Evolutionary conservation across 2,329 filamentous ascomycete species (phyloP).

Genomic region (Aspergillus novofumigatus): DNA sequence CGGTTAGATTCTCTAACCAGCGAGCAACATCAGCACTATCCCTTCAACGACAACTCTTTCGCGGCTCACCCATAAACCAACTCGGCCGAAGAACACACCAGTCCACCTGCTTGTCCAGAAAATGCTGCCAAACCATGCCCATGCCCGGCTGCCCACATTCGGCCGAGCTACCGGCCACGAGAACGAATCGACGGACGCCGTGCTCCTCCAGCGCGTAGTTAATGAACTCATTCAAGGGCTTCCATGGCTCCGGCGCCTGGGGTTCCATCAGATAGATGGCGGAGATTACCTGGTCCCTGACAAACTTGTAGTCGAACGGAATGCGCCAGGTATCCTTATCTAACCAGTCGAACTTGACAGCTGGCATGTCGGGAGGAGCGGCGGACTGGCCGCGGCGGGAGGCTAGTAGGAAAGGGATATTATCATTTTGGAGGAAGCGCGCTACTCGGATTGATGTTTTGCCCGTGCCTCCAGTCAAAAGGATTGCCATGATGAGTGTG

Average conservation of each 20-base stretch:
- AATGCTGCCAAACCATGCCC: slow-evolving; percentile 37
- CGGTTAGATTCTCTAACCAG: slow-evolving; percentile 43
- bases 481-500: slow-evolving; percentile 22
- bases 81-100: slow-evolving; percentile 45
- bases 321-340: slow-evolving; percentile 39
- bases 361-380: not conserved
- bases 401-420: slow-evolving; percentile 33
- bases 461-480: slow-evolving; percentile 46
- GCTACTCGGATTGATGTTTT: slow-evolving; percentile 41
- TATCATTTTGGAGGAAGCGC: slow-evolving; percentile 5
- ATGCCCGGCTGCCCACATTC: slow-evolving; percentile 34
- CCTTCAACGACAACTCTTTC: not conserved
- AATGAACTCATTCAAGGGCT: slow-evolving; percentile 30
- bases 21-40: not conserved
- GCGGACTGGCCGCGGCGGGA: slow-evolving; percentile 25
- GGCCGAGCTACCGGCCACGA: slow-evolving; percentile 39
- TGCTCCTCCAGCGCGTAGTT: slow-evolving; percentile 34
- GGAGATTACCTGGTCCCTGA: slow-evolving; percentile 19
- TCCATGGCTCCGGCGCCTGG: not conserved
- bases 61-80: slow-evolving; percentile 46
- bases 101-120: slow-evolving; percentile 38
- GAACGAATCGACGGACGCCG: slow-evolving; percentile 43
- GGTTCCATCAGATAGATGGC: slow-evolving; percentile 40
- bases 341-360: slow-evolving; percentile 44
- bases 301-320: slow-evolving; percentile 25